Percentiles rank a stretch among this genome's conserved stretches.
Conservation (phyloP, 1,139 yeast species). For the Blastobotrys niveus region DNA sequence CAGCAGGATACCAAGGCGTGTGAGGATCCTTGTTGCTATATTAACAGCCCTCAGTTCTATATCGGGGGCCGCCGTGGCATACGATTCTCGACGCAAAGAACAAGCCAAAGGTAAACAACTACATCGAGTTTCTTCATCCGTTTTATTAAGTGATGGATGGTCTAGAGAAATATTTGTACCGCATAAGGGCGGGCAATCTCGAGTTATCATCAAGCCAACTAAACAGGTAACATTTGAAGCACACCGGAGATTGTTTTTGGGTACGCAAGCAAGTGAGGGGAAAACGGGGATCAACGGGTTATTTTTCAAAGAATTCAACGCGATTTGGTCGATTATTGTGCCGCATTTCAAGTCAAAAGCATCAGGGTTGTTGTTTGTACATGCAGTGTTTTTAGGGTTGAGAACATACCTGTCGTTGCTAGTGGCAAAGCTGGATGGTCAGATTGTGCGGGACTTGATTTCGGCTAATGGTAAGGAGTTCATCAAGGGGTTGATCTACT, state of each 20-base stretch:
- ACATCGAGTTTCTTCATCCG: constrained; percentile 29
- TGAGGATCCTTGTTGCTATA: constrained; percentile 12
- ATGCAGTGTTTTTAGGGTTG: constrained; percentile 67
- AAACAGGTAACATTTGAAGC: constrained; percentile 60
- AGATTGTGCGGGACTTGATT: constrained; percentile 82
- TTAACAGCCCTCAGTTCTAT: constrained; percentile 9
- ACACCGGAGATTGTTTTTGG: constrained; percentile 58
- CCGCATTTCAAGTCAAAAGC: constrained; percentile 70
- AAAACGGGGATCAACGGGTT: constrained; percentile 45
- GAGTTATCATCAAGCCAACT: constrained; percentile 56
- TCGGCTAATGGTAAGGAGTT: constrained; percentile 76
- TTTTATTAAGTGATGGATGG: constrained; percentile 27
- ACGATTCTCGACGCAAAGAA: constrained; percentile 6
- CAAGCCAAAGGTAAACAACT: constrained; percentile 15
- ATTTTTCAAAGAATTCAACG: constrained; percentile 66
- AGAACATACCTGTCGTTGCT: constrained; percentile 84
- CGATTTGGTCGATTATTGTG: constrained; percentile 75
- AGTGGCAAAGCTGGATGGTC: constrained; percentile 88
- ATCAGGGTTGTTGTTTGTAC: constrained; percentile 59
- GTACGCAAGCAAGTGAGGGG: constrained; percentile 39
- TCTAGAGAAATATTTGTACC: constrained; percentile 40
- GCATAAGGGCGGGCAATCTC: constrained; percentile 41
- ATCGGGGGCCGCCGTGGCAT: constrained; percentile 12
- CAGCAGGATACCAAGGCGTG: constrained; percentile 11
- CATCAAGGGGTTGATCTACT: constrained; percentile 68